Evolutionary conservation across 305 asterid species (phyloP).

Genomic region (Fraxinus velutina): DNA sequence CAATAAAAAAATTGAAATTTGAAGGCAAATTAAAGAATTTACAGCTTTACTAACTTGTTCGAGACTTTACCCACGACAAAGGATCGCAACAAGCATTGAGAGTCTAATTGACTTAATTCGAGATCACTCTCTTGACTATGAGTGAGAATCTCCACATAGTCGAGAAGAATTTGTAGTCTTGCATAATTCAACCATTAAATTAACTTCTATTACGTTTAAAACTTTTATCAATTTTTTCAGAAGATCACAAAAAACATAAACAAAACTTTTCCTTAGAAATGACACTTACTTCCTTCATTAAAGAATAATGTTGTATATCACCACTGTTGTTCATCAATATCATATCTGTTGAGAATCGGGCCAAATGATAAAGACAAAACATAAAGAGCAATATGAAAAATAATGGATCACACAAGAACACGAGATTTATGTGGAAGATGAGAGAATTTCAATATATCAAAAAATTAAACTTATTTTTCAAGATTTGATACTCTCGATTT

Average conservation of each 20-base stretch:
- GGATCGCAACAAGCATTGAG: neutral
- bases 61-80: neutral
- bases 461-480: too few relatives aligned
- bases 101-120: neutral
- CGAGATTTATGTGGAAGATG: too few relatives aligned
- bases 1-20: neutral
- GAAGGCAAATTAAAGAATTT: neutral
- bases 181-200: neutral
- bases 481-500: too few relatives aligned
- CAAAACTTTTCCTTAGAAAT: neutral
- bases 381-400: too few relatives aligned
- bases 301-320: neutral
- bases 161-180: neutral
- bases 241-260: neutral
- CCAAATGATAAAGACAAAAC: too few relatives aligned
- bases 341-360: too few relatives aligned
- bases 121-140: neutral
- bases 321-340: neutral
- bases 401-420: too few relatives aligned
- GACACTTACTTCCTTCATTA: neutral
- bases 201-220: neutral
- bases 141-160: neutral
- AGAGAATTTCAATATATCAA: too few relatives aligned
- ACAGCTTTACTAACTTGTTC: neutral
- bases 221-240: neutral